Base-by-base conservation (phyloP, 164 flowering plant species). In the Kingdonia uniflora region DNA sequence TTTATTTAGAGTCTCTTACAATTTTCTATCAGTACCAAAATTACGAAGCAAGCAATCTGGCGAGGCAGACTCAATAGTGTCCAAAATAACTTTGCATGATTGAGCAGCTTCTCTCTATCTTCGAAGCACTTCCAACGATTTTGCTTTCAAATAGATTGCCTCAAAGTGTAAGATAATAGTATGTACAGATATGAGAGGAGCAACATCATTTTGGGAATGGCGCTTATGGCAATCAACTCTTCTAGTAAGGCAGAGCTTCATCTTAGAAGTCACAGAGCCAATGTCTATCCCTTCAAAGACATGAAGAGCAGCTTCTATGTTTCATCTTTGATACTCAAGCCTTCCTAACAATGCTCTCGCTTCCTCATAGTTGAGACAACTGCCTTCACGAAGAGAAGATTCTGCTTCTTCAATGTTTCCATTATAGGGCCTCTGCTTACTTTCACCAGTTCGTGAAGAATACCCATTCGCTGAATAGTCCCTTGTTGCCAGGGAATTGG, bases 401-500 rank as follows among this genome's bases (percentile, higher is more conserved):
- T 87, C 98, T 1, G 95, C 98, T 67, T 85, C 98, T 74, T 87
- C 94, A 54, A 91, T 82, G 67, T 84, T 91, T 62, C 82, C 77
- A 38, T 61, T 69, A 24, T 87, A 89, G 11, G 56, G 67, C 66
- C 71, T 84, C 17, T 65, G 47, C 40, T 83, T 92, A 17, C 66
- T 57, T 23, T 77, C 96, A 20, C 68, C 83, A 39, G 82, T 58
- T 61, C 80, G 73, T 55, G 89, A 80, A 42, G 91, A 85, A 61
- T 57, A 76, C 2, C 77, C 88, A 64, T 90, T 77, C 5, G 83
- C 92, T 15, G 94, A 79, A 62, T 72, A 81, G 58, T 90, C 97
- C 57, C 94, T 69, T 21, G 91, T 81, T 0, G 94, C 91, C 38
- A 85, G 67, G 35, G 95, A 82, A 55, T 91, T 92, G 2, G 88